Conservation (phyloP, 2,329 filamentous ascomycete species). For the Rachicladosporium sp. region DNA sequence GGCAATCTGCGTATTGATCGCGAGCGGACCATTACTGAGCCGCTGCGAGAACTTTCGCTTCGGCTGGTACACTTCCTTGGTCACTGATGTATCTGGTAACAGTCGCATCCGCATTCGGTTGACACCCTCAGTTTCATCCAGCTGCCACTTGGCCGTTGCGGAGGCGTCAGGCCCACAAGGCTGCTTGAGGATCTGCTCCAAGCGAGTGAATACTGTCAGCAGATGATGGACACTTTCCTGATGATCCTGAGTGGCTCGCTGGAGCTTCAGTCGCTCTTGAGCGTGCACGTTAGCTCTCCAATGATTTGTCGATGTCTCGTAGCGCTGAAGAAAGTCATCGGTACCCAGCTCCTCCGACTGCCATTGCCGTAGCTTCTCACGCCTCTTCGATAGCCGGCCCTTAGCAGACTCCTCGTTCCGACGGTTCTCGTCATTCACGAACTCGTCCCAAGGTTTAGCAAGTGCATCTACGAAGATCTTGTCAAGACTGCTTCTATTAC, state of each 20-base stretch:
- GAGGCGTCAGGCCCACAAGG: slow-evolving; percentile 69
- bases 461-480: slow-evolving; percentile 69
- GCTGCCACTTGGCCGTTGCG: slow-evolving; percentile 63
- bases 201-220: slow-evolving; percentile 60
- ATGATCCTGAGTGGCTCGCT: slow-evolving; percentile 79
- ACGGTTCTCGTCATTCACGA: slow-evolving; percentile 69
- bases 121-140: slow-evolving; percentile 89
- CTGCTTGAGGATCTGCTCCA: slow-evolving; percentile 65
- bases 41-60: slow-evolving; percentile 59
- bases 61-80: slow-evolving; percentile 67
- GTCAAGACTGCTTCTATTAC: slow-evolving; percentile 67
- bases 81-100: slow-evolving; percentile 59
- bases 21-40: slow-evolving; percentile 25
- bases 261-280: slow-evolving; percentile 83
- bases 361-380: slow-evolving; percentile 75
- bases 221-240: slow-evolving; percentile 79
- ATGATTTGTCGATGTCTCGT: slow-evolving; percentile 73
- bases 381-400: slow-evolving; percentile 58
- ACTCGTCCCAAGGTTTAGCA: slow-evolving; percentile 77
- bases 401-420: slow-evolving; percentile 65
- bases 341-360: slow-evolving; percentile 53
- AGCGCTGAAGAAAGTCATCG: slow-evolving; percentile 64
- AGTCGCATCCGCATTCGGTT: slow-evolving; percentile 89
- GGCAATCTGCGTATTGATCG: slow-evolving; percentile 18
- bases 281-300: slow-evolving; percentile 95